Evolutionary conservation across 1,284 basidiomycete genomes (phyloP).

Genomic region (Serendipita sp.): DNA sequence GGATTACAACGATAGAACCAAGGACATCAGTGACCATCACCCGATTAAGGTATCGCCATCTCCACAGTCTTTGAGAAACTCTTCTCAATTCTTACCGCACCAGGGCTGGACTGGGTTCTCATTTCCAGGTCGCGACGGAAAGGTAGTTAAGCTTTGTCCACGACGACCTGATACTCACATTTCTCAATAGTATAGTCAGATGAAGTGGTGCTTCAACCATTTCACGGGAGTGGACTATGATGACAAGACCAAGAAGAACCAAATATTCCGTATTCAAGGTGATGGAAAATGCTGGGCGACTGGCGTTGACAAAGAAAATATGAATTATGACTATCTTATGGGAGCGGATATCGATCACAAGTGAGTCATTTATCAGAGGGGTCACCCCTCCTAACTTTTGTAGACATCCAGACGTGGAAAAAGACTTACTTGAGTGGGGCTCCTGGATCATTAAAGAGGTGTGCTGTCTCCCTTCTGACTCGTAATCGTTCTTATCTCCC

Average conservation of each 20-base stretch:
- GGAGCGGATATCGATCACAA: constrained; percentile 30
- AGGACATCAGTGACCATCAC: constrained; percentile 25
- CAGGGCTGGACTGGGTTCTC: constrained; percentile 29
- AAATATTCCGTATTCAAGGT: constrained; percentile 35
- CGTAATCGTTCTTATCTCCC: constrained; percentile 10
- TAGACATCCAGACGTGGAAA: constrained; percentile 31
- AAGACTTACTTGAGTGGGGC: constrained; percentile 34
- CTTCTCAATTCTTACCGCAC: neutral
- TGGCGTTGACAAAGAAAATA: constrained; percentile 25
- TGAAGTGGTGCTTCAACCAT: constrained; percentile 35
- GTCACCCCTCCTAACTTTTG: neutral
- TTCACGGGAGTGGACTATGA: constrained; percentile 43
- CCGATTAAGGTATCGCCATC: constrained; percentile 26
- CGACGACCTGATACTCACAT: constrained; percentile 9
- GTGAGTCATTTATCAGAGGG: neutral
- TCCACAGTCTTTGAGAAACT: neutral
- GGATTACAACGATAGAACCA: constrained; percentile 25
- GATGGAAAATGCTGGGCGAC: constrained; percentile 38
- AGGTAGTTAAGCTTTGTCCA: constrained; percentile 12
- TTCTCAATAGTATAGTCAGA: constrained; percentile 23
- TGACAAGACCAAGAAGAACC: constrained; percentile 29
- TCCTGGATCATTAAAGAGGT: constrained; percentile 37
- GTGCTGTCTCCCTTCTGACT: constrained; percentile 29
- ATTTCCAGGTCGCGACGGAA: constrained; percentile 36
- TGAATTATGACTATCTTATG: constrained; percentile 29